Conservation (phyloP, 169 alveolate species). For the Eimeria falciformis region DNA sequence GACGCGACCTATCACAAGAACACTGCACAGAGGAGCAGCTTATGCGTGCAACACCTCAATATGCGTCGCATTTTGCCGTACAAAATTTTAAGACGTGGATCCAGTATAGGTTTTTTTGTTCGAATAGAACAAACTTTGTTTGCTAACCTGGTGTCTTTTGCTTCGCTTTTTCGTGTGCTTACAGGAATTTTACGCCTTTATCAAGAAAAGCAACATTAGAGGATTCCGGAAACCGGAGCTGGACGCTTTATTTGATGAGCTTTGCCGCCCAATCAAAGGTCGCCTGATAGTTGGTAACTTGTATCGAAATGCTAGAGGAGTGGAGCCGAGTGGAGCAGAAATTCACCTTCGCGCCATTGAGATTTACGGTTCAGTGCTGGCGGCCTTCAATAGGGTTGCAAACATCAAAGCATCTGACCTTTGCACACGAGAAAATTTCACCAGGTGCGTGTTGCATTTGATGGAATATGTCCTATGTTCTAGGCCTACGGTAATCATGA, state of each 20-base stretch:
- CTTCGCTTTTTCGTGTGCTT: not conserved
- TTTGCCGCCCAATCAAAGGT: slow-evolving; percentile 77
- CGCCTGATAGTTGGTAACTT: slow-evolving; percentile 70
- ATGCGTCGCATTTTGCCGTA: not conserved
- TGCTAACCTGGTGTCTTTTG: not conserved
- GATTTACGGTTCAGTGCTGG: slow-evolving; percentile 62
- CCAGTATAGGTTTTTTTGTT: not conserved
- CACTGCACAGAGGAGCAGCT: too few species aligned
- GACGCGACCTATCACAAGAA: too few species aligned
- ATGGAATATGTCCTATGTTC: too few species aligned
- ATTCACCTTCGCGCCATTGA: slow-evolving; percentile 73
- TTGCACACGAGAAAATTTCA: slow-evolving; percentile 70
- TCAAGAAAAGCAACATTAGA: slow-evolving; percentile 43
- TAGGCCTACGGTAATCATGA: too few species aligned
- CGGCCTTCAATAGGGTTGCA: slow-evolving; percentile 54
- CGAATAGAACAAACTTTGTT: not conserved
- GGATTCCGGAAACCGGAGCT: slow-evolving; percentile 54
- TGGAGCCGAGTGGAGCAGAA: slow-evolving; percentile 74
- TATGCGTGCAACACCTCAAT: too few species aligned
- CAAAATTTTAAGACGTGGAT: not conserved
- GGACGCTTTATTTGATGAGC: slow-evolving; percentile 69
- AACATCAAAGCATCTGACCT: slow-evolving; percentile 33
- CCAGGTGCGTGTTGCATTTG: slow-evolving; percentile 29
- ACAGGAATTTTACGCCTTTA: slow-evolving; percentile 75
- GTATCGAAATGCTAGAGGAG: slow-evolving; percentile 70